Evolutionary conservation across 345 rosid genomes (phyloP), one percentile per base, ranked within the genome.

Genomic region (Euphorbia peplus): DNA sequence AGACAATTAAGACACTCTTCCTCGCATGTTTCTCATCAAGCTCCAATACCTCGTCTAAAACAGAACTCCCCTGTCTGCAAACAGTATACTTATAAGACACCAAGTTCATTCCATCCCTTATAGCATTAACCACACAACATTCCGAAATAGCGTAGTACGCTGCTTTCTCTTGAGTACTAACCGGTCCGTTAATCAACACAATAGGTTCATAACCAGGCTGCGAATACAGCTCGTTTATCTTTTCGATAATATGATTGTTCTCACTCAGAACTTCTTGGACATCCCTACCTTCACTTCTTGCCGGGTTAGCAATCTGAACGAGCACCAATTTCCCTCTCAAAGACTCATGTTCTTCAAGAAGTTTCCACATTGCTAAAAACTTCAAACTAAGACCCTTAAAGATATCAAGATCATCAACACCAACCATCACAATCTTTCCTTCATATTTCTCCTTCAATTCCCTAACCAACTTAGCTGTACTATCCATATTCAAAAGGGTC

Each of bases 101-200:
- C 82, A 91, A 68, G 80, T 91, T 91, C 97, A 91, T 89, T 64
- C 97, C 97, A 73, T 91, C 97, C 68, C 97, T 82, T 10, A 91
- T 87, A 42, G 89, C 86, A 73, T 80, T 91, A 73, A 89, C 97
- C 68, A 89, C 84, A 72, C 86, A 86, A 62, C 92, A 91, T 41
- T 89, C 91, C 0, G 97, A 83, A 64, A 91, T 69, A 0, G 90
- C 85, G 69, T 81, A 91, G 32, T 86, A 89, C 5, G 91, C 87
- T 1, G 81, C 83, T 75, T 89, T 89, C 70, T 91, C 96, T 63
- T 76, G 73, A 15, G 87, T 82, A 51, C 85, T 85, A 12, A 87
- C 81, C 0, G 83, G 86, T 37, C 83, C 82, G 32, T 82, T 78
- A 37, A 87, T 69, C 55, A 73, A 75, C 58, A 87, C 84, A 60